Base-by-base conservation (phyloP, 768 basidiomycete genomes). In the Trametes gibbosa region DNA sequence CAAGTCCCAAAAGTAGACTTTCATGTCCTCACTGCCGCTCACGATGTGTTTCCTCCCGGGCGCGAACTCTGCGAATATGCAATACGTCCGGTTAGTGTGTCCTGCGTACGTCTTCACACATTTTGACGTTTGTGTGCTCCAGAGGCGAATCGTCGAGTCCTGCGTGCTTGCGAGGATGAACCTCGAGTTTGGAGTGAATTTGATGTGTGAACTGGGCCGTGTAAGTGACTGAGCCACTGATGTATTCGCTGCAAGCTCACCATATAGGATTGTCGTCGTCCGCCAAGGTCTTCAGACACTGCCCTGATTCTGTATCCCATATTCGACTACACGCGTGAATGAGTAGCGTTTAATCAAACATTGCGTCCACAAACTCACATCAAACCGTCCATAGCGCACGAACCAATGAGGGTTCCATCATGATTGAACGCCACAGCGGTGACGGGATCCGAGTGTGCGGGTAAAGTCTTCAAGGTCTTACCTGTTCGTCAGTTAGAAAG, bases 371-470 rank as follows among this genome's bases (percentile, higher is more conserved):
- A 42, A 9, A 75, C 88, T 73, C 63, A 98, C 97, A 98, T 96
- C 42, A 98, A 74, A 5, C 96, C 97, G 72, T 99, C 97, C 89
- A 95, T 96, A 12, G 94, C 92, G 65, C 91, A 92, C 17, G 94
- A 96, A 2, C 93, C 90, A 25, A 99, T 88, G 63, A 98, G 84
- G 8, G 92, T 95, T 6, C 97, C 97, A 63, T 98, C 96, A 64
- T 88, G 84, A 72, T 92, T 98, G 79, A 97, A 99, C 58, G 85
- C 84, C 6, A 98, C 94, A 12, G 92, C 88, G 42, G 94, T 96
- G 32, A 98, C 93, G 13, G 97, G 95, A 72, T 98, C 97, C 2
- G 95, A 95, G 76, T 98, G 97, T 2, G 97, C 97, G 34, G 95
- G 94, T 9, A 98, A 77, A 16, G 90, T 85, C 71, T 91, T 89